phyloP scores from a whole-genome alignment of 2,329 filamentous ascomycete genomes.

The Stachybotrys chartarum region DNA sequence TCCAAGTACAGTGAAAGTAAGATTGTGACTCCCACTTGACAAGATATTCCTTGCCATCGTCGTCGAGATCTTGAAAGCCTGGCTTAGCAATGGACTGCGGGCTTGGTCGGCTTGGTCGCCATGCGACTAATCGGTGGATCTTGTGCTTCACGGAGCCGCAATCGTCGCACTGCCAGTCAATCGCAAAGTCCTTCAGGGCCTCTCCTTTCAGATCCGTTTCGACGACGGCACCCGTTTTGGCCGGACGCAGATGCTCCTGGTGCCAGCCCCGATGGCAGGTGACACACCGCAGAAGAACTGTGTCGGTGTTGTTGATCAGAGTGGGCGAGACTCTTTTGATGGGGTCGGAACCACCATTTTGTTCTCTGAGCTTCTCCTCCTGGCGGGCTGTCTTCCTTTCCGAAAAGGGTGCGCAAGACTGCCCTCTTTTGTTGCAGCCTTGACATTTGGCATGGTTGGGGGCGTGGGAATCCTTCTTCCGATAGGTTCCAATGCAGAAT shows the following conservation, averaged over 20 bases:
- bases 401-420: constrained; percentile 69
- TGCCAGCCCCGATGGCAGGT: constrained; percentile 76
- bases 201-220: constrained; percentile 30
- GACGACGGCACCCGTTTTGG: constrained; percentile 24
- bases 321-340: constrained; percentile 53
- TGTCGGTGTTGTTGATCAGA: constrained; percentile 67
- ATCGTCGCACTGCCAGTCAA: constrained; percentile 72
- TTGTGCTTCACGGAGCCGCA: constrained; percentile 61
- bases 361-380: constrained; percentile 74
- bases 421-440: constrained; percentile 57
- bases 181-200: constrained; percentile 65
- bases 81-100: constrained; percentile 5
- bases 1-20: constrained; percentile 79
- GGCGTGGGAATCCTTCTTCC: constrained; percentile 60
- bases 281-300: constrained; percentile 77
- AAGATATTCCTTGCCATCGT: constrained; percentile 81
- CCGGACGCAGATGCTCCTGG: constrained; percentile 66
- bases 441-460: constrained; percentile 69
- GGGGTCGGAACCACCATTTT: constrained; percentile 75
- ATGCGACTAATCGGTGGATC: constrained; percentile 75
- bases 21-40: constrained; percentile 80
- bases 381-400: constrained; percentile 64
- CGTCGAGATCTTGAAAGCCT: constrained; percentile 36
- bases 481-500: constrained; percentile 65
- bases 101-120: constrained; percentile 56